Evolutionary conservation across 345 rosid species (phyloP), one percentile per base, ranked within the genome.

Genomic region (Nasturtium officinale): DNA sequence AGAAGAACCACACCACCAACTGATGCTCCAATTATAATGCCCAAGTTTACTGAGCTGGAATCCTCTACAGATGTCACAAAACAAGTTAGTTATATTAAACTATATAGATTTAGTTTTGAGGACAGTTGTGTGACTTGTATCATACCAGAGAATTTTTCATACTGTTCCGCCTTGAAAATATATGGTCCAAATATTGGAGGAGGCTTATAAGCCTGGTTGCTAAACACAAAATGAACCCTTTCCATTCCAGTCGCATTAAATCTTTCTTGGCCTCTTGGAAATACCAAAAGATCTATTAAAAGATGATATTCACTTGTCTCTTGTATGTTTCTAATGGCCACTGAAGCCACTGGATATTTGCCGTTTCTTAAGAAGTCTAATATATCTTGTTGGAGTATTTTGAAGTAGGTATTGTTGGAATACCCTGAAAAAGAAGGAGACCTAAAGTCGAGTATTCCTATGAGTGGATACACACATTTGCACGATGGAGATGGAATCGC

Each of bases 1-100:
- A 61, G 21, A 40, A 61, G 21, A 40, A 61, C 35, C 0, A 0
- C 35, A 4, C 4, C 65, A 61, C 35, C 35, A 40, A 40, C 15
- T 0, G 26, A 9, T 1, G 15, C 33, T 40, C 33, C 33, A 2
- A 61, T 40, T 13, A 61, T 40, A 61, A 40, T 25, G 32, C 33
- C 50, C 2, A 0, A 38, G 33, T 40, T 23, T 40, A 3, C 3
- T 61, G 89, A 84, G 20, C 74, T 82, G 9, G 60, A 64, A 15
- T 84, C 76, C 52, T 38, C 69, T 38, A 7, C 12, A 50, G 29
- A 10, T 6, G 68, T 9, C 16, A 15, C n/a, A 15, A 15, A 61
- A 23, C 7, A 40, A 7, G 7, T 4, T 18, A 60, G 12, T 37
- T 6, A 37, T 12, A 59, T 3, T 1, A 8, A 59, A 60, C 7